Base-by-base conservation (phyloP, 1,284 basidiomycete genomes). In the Somion occarium region DNA sequence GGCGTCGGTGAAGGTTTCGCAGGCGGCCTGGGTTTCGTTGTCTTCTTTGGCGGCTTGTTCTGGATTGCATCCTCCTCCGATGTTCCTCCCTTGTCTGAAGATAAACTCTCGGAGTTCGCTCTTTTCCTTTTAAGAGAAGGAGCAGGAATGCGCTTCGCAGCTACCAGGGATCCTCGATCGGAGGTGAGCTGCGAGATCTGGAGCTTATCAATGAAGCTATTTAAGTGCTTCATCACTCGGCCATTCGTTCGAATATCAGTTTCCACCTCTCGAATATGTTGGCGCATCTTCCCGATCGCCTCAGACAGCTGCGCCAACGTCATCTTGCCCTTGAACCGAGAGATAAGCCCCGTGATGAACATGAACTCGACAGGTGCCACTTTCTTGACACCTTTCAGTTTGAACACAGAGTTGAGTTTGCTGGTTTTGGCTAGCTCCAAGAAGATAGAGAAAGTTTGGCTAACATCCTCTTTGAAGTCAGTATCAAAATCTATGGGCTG, bases 321-420 rank as follows among this genome's bases (percentile, higher is more conserved):
- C 15, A 74, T 46, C 1, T 54, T 60, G n/a, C 63, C 50, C 43
- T 68, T 68, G 57, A 66, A 64, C 47, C 63, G 45, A 47, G 64
- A 67, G 27, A 78, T 76, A 52, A 78, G 63, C 25, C 75, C 58
- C n/a, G 69, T 75, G 11, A 69, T 74, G 70, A 73, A 73, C 44
- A 73, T 66, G 53, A 77, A 78, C 55, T 78, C 76, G 48, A 76
- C 64, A 1, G 76, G 75, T 1, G 76, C 73, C 19, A 79, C 63
- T 19, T 44, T 30, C 76, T 69, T 3, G 63, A 62, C 2, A 71
- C 69, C 42, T 63, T 18, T 13, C 11, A 50, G 67, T 50, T 69
- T 64, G 48, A 78, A 72, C 3, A 73, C 67, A 22, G 52, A 53
- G 38, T 64, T 71, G 49, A 64, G 69, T 44, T 61, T 61, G 52